phyloP scores from a whole-genome alignment of 1,139 yeast genomes.

The Pneumocystis canis region DNA sequence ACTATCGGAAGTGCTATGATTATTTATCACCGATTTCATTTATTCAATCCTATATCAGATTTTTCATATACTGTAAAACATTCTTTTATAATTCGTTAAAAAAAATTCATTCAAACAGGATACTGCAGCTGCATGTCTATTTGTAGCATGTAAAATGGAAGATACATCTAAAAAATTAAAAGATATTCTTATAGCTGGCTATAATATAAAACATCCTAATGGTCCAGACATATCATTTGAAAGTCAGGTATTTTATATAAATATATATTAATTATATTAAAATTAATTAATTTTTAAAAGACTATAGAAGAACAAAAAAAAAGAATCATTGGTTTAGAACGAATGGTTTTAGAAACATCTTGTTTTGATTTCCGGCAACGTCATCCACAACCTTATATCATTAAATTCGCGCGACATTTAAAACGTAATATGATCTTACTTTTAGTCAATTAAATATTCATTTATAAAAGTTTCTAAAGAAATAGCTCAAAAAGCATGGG shows the following conservation, averaged over 20 bases:
- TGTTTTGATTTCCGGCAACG: conserved; percentile 58
- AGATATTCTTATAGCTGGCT: conserved; percentile 34
- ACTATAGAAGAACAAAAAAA: conserved; percentile 17
- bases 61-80: conserved; percentile 23
- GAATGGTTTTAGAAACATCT: conserved; percentile 56
- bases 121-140: conserved; percentile 58
- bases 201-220: conserved; percentile 15
- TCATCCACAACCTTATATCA: conserved; percentile 52
- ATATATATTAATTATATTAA: background rate
- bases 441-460: background rate
- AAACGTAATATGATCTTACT: conserved; percentile 27
- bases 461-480: conserved; percentile 17
- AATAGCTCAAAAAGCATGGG: conserved; percentile 45
- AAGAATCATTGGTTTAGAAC: conserved; percentile 32
- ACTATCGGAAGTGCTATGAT: conserved; percentile 55
- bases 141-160: conserved; percentile 69
- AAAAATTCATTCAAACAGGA: conserved; percentile 26
- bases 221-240: conserved; percentile 16
- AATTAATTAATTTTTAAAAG: conserved; percentile 1
- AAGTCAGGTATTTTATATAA: conserved; percentile 8
- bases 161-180: conserved; percentile 73
- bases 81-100: conserved; percentile 23
- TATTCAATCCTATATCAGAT: conserved; percentile 22
- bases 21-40: conserved; percentile 55
- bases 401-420: conserved; percentile 49